Percentiles rank a stretch among this genome's conserved stretches.
Evolutionary conservation across 2,329 filamentous ascomycete genomes (phyloP).

Genomic region (Beauveria australis): DNA sequence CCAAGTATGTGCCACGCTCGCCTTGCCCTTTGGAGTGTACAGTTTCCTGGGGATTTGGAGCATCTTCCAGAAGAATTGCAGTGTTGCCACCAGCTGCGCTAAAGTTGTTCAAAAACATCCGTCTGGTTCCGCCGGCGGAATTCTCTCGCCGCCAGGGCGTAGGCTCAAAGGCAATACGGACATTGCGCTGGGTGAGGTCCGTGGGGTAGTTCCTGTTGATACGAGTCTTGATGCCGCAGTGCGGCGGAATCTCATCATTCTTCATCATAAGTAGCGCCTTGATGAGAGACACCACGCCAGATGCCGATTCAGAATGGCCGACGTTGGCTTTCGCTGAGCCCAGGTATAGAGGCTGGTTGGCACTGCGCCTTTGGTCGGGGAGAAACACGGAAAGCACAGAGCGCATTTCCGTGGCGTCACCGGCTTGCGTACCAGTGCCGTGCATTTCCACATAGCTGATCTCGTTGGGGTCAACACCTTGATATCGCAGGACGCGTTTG

Average conservation of each 20-base stretch:
- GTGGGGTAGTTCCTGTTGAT: constrained; percentile 53
- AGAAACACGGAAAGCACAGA: constrained; percentile 56
- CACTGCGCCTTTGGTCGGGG: constrained; percentile 34
- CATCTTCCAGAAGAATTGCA: constrained; percentile 56
- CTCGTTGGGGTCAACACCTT: constrained; percentile 66
- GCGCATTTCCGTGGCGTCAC: constrained; percentile 73
- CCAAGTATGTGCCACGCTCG: constrained; percentile 33
- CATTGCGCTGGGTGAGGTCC: constrained; percentile 48
- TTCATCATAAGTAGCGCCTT: constrained; percentile 60
- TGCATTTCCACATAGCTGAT: constrained; percentile 86
- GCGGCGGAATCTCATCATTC: constrained; percentile 54
- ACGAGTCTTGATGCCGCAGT: constrained; percentile 57
- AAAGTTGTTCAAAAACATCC: constrained; percentile 59
- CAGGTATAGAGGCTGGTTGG: constrained; percentile 47
- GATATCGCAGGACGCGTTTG: constrained; percentile 59
- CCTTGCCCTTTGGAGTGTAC: constrained; percentile 35
- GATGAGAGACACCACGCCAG: constrained; percentile 52
- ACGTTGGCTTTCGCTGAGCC: constrained; percentile 58
- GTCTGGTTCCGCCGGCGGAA: constrained; percentile 31
- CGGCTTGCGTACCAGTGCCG: constrained; percentile 79
- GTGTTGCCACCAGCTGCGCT: constrained; percentile 66
- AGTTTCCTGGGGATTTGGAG: constrained; percentile 37
- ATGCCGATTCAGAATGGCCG: constrained; percentile 54
- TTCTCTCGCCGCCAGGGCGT: constrained; percentile 38
- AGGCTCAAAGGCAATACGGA: constrained; percentile 48